phyloP scores from a whole-genome alignment of 2,329 filamentous ascomycete species.

The Sphaerulina musiva region DNA sequence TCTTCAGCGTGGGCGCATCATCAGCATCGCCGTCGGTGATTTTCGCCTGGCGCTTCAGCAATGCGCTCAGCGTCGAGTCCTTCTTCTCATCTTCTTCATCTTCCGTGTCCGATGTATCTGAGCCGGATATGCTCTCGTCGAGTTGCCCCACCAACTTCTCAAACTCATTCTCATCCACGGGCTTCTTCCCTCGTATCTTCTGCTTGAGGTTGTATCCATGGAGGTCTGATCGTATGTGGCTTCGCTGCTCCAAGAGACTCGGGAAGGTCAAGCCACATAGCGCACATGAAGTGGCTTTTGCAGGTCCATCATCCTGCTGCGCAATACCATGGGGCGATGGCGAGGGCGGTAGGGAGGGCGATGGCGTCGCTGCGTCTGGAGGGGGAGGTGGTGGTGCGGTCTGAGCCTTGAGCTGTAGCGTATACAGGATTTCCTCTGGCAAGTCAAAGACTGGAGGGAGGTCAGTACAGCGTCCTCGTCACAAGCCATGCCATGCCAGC shows the following conservation, averaged over 20 bases:
- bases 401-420: slow-evolving; percentile 55
- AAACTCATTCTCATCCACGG: slow-evolving; percentile 76
- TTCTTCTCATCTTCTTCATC: slow-evolving; percentile 66
- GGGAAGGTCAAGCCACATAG: slow-evolving; percentile 69
- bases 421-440: slow-evolving; percentile 64
- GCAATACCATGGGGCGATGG: slow-evolving; percentile 26
- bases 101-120: slow-evolving; percentile 51
- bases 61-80: slow-evolving; percentile 64
- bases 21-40: slow-evolving; percentile 53
- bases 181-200: slow-evolving; percentile 65
- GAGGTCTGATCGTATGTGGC: slow-evolving; percentile 81
- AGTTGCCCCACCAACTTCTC: slow-evolving; percentile 77
- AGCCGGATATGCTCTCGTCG: slow-evolving; percentile 88
- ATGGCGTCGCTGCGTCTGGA: slow-evolving; percentile 26
- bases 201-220: slow-evolving; percentile 94
- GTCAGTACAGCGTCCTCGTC: neutral
- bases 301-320: slow-evolving; percentile 39
- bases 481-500: neutral
- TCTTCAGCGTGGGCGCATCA: slow-evolving; percentile 45
- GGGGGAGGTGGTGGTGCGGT: slow-evolving; percentile 27
- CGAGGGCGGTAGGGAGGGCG: slow-evolving; percentile 3
- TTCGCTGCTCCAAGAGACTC: slow-evolving; percentile 71
- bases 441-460: slow-evolving; percentile 66
- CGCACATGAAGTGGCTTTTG: slow-evolving; percentile 67
- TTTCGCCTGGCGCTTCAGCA: slow-evolving; percentile 77